Evolutionary conservation across 306 rosid genomes (phyloP), one percentile per base, ranked within the genome.

Genomic region (Cucurbita argyrosperma): DNA sequence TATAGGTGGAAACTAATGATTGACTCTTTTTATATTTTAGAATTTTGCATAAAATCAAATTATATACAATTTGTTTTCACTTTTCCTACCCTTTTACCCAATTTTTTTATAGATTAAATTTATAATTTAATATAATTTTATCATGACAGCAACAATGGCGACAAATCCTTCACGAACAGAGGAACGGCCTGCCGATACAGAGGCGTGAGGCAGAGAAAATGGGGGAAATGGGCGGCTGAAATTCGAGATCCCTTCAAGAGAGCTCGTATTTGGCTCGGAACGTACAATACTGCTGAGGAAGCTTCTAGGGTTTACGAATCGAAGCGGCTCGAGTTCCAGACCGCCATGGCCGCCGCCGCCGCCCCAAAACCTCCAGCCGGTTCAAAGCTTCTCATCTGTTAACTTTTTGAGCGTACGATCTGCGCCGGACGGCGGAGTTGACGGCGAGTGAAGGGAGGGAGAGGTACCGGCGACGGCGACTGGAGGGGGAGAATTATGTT

Each of bases 161-260:
- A 12, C 68, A 74, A 79, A 74, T 59, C 80, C 35, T 50, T 40
- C 40, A 10, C 70, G 71, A 6, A 47, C 0, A 74, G 46, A 47
- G 84, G 75, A 18, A 77, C 80, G 0, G 46, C 81, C 23, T 79
- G 86, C 0, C 87, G 85, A 12, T 88, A 72, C 64, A 86, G 88
- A 79, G 99, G 99, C 0, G 97, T 94, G 40, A 62, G 99, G 26
- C 88, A 80, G 74, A 82, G 99, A 54, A 88, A 91, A 60, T 94
- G 96, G 88, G 99, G 99, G 0, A 91, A 85, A 80, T 94, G 96
- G 96, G 97, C 96, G 0, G 97, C 99, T 4, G 99, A 94, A 73
- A 94, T 94, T 73, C 96, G 99, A 1, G 90, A 91, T 67, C 99
- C 99, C 0, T 83, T 89, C 35, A 75, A 75, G 9, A 64, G 85